phyloP scores from a whole-genome alignment of 1,139 yeast species.

The Blastobotrys raffinosifermentans region DNA sequence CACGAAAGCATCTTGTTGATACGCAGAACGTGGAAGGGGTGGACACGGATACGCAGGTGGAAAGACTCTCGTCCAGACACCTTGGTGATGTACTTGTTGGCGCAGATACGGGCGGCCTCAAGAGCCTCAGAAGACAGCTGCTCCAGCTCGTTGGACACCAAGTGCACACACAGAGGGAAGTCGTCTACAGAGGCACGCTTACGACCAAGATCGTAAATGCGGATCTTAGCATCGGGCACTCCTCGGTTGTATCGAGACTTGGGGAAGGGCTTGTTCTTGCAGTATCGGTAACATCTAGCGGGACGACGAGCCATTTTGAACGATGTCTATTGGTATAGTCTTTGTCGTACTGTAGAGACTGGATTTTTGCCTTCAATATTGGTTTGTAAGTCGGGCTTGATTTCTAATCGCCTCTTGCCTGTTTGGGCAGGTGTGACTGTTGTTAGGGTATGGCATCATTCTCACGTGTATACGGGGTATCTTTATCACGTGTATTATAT shows the following conservation, averaged over 20 bases:
- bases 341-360: too few relatives aligned
- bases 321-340: too few relatives aligned
- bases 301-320: constrained; percentile 99
- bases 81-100: constrained; percentile 98
- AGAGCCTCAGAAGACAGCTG: constrained; percentile 99
- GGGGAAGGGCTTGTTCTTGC: constrained; percentile 99
- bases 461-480: too few relatives aligned
- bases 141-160: constrained; percentile 98
- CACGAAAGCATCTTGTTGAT: constrained; percentile 99
- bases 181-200: constrained; percentile 99
- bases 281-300: constrained; percentile 99
- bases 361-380: too few relatives aligned
- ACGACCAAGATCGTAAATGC: constrained; percentile 99
- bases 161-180: constrained; percentile 98
- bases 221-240: constrained; percentile 99
- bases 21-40: constrained; percentile 99
- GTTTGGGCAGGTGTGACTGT: constrained; percentile 21
- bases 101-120: constrained; percentile 99
- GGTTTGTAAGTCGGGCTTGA: too few relatives aligned
- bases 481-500: too few relatives aligned
- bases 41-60: constrained; percentile 99
- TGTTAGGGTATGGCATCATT: too few relatives aligned
- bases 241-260: constrained; percentile 99
- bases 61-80: constrained; percentile 97
- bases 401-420: too few relatives aligned